Base-by-base conservation (phyloP, 768 basidiomycete genomes). In the Boletus pseudopeckii region DNA sequence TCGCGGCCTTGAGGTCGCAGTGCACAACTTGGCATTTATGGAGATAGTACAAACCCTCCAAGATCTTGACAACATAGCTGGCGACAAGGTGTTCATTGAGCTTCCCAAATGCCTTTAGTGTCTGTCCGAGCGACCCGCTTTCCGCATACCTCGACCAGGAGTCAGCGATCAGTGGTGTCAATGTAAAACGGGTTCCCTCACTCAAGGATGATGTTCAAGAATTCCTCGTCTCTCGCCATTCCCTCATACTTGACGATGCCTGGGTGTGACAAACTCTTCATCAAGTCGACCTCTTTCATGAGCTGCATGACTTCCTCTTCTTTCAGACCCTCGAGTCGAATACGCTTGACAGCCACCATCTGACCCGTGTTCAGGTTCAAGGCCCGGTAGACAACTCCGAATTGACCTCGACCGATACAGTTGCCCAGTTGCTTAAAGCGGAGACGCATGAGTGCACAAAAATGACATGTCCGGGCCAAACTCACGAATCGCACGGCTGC, bases 291-390 rank as follows among this genome's bases (percentile, higher is more conserved):
- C 69, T 99, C 96, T 58, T 82, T 82, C 92, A 96, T 97, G 45
- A 98, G 79, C 66, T 92, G 88, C 45, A 80, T 81, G 18, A 98
- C 85, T 66, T 98, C 95, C 18, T 85, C 86, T 71, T 97, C 94
- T 68, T 88, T 88, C 64, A 97, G 75, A 8, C 93, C 96, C 47
- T 91, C 90, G 36, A 98, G 75, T 47, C 88, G 78, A 62, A 99
- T 96, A 30, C 92, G 86, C 74, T 99, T 99, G 48, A 98, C 92
- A n/a, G 96, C 96, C n/a, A 96, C 94, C 84, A 92, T 96, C 71
- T 96, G 91, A 15, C 96, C 96, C 1, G 89, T 94, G 57, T 88
- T 88, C 69, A 98, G 74, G 69, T 99, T 95, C 53, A 99, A 77
- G 13, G 96, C 95, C 14, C 92, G 84, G 70, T 96, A 98, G 7